Conservation (phyloP, 306 rosid genomes). For the Trifolium fragiferum region DNA sequence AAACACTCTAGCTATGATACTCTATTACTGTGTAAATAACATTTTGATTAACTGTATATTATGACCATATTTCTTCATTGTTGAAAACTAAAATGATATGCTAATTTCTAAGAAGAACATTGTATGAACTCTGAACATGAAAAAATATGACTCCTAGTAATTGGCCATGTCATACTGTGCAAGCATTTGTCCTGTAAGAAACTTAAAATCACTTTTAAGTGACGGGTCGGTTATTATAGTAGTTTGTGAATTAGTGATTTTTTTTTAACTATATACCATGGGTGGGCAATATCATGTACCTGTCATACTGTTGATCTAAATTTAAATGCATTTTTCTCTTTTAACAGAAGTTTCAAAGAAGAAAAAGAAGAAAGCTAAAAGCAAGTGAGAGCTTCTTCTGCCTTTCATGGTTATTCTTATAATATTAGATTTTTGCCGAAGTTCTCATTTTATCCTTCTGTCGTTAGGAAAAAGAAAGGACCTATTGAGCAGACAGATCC, state of each 20-base stretch:
- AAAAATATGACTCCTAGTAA: neutral
- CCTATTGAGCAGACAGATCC: conserved; percentile 56
- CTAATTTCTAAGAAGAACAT: neutral
- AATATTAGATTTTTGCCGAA: conserved; percentile 18
- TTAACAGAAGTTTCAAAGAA: conserved; percentile 78
- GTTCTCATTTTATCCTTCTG: conserved; percentile 39
- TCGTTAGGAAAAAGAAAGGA: conserved; percentile 85
- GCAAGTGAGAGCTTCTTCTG: conserved; percentile 73
- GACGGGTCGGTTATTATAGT: neutral
- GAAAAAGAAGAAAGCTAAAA: conserved; percentile 94
- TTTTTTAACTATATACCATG: neutral
- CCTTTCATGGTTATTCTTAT: conserved; percentile 33
- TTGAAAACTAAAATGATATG: conserved; percentile 12
- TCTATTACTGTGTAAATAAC: neutral
- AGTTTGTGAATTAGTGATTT: neutral
- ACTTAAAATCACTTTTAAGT: conserved; percentile 12
- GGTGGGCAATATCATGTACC: neutral
- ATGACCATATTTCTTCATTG: neutral
- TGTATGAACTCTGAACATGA: neutral
- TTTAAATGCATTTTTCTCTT: conserved; percentile 34
- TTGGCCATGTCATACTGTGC: neutral
- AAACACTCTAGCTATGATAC: neutral
- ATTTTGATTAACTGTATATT: conserved; percentile 13
- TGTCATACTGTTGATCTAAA: conserved; percentile 31
- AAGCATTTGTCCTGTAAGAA: conserved; percentile 10